phyloP scores from a whole-genome alignment of 2,329 filamentous ascomycete genomes.

The Akanthomyces lecanii region DNA sequence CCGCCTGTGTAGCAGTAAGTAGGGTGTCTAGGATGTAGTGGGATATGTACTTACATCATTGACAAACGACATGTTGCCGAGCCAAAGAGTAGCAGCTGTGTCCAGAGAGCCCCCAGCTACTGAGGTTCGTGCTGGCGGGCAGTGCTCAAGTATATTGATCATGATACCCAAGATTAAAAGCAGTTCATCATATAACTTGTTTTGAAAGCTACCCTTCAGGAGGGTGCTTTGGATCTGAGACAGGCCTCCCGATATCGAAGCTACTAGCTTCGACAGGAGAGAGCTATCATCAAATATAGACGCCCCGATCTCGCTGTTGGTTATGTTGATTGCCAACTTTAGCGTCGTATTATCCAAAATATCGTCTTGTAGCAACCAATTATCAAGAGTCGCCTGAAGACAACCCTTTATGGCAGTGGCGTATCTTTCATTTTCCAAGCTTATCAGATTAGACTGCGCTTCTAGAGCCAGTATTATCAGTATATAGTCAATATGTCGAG shows the following conservation, averaged over 20 bases:
- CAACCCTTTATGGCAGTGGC: constrained; percentile 28
- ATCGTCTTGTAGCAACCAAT: constrained; percentile 28
- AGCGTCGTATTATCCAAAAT: constrained; percentile 28
- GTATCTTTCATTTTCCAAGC: constrained; percentile 21
- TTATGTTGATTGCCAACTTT: constrained; percentile 75
- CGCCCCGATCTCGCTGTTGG: constrained; percentile 75
- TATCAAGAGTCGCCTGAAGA: constrained; percentile 27
- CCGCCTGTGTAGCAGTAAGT: constrained; percentile 45
- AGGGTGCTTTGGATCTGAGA: constrained; percentile 44
- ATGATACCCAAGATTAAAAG: constrained; percentile 75
- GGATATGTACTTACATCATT: constrained; percentile 56
- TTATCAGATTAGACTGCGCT: constrained; percentile 29
- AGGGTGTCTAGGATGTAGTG: neutral
- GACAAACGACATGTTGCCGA: constrained; percentile 61
- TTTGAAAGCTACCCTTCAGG: constrained; percentile 44
- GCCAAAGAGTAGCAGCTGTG: constrained; percentile 60
- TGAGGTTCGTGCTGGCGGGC: constrained; percentile 52
- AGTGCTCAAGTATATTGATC: constrained; percentile 85
- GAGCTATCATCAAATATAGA: constrained; percentile 61
- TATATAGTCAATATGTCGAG: constrained; percentile 36
- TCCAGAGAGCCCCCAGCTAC: constrained; percentile 45
- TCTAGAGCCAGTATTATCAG: constrained; percentile 40
- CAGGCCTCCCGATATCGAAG: constrained; percentile 50
- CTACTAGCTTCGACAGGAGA: constrained; percentile 46
- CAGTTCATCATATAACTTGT: constrained; percentile 60